Conservation (phyloP, 371 early-diverging fungal genomes). For the Lichtheimia ramosa region DNA sequence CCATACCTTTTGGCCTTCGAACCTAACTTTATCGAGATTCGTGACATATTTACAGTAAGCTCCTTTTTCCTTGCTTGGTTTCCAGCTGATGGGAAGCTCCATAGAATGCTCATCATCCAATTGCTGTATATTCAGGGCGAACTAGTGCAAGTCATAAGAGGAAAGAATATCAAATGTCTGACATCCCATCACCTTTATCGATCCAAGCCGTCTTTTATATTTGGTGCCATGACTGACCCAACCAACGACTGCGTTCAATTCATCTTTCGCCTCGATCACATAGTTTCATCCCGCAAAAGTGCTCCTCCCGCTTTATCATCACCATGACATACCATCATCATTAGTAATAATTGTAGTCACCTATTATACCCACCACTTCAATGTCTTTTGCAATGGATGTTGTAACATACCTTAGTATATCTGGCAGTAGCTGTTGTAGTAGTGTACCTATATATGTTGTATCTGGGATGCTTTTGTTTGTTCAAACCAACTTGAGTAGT, state of each 20-base stretch:
- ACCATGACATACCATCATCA: no score
- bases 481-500: no score
- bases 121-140: slow-evolving; percentile 26
- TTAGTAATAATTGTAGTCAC: no score
- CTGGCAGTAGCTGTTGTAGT: no score
- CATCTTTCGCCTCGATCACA: slow-evolving; percentile 17
- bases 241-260: slow-evolving; percentile 16
- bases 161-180: slow-evolving; percentile 48
- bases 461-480: no score
- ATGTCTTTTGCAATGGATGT: no score
- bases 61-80: no score
- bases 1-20: slow-evolving; percentile 33
- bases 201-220: slow-evolving; percentile 10
- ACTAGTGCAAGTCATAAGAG: slow-evolving; percentile 57
- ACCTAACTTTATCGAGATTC: slow-evolving; percentile 25
- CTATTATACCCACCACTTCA: no score
- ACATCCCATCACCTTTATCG: slow-evolving; percentile 21
- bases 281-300: no score
- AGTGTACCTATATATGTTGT: no score
- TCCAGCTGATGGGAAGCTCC: not conserved
- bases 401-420: no score
- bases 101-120: not conserved
- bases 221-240: slow-evolving; percentile 30
- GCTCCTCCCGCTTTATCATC: no score
- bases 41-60: slow-evolving; percentile 22